Evolutionary conservation across 345 rosid species (phyloP).

Genomic region (Tarenaya hassleriana): DNA sequence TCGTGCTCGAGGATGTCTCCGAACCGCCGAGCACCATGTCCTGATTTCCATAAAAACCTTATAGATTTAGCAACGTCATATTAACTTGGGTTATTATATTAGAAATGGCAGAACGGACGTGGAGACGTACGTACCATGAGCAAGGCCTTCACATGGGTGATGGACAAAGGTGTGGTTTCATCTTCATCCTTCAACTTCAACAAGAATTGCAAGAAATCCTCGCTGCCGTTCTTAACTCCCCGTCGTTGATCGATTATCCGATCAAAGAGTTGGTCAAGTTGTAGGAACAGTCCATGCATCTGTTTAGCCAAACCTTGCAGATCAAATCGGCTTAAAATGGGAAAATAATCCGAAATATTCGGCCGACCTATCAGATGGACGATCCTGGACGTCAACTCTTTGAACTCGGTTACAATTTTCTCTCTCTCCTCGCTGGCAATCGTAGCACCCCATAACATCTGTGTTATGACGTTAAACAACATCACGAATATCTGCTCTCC

Average conservation of each 20-base stretch:
- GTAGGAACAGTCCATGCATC: slow-evolving; percentile 15
- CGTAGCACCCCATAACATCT: no score
- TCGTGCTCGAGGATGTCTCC: slow-evolving; percentile 21
- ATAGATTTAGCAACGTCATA: no score
- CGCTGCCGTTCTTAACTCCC: not conserved
- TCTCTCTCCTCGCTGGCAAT: slow-evolving; percentile 20
- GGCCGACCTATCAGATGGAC: slow-evolving; percentile 17
- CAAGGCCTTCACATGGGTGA: slow-evolving; percentile 39
- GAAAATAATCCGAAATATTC: slow-evolving; percentile 47
- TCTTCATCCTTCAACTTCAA: slow-evolving; percentile 24
- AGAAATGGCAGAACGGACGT: no score
- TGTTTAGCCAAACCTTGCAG: slow-evolving; percentile 40
- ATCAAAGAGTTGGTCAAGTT: slow-evolving; percentile 37
- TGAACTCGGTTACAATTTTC: slow-evolving; percentile 17
- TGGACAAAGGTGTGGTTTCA: slow-evolving; percentile 29
- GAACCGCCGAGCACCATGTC: slow-evolving; percentile 14
- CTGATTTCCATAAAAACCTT: no score
- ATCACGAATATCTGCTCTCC: slow-evolving; percentile 32
- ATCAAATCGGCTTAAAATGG: slow-evolving; percentile 39
- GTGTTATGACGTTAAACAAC: no score
- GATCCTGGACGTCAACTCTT: not conserved
- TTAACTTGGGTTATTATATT: no score
- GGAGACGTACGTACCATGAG: slow-evolving; percentile 39
- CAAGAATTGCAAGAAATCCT: slow-evolving; percentile 18
- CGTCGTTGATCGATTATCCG: slow-evolving; percentile 30